Conservation (phyloP, 306 rosid genomes). For the Argentina anserina region DNA sequence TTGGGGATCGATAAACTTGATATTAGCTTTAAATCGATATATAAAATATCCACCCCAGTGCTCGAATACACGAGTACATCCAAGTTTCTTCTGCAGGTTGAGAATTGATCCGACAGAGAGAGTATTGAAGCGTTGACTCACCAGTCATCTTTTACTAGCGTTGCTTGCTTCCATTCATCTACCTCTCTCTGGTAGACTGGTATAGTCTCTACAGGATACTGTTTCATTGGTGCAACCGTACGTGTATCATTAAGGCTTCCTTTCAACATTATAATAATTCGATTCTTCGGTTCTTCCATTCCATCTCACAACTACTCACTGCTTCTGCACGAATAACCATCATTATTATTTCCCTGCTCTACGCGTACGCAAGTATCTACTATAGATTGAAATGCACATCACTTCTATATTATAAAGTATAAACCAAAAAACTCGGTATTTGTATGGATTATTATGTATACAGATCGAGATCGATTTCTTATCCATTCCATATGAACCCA, state of each 20-base stretch:
- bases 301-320: slow-evolving; percentile 2
- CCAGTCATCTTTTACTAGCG: background rate
- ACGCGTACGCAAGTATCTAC: background rate
- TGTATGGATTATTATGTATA: background rate
- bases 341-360: background rate
- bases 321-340: background rate
- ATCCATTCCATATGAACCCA: background rate
- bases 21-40: too few species aligned
- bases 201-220: too few species aligned
- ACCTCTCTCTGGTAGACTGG: background rate
- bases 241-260: background rate
- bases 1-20: too few species aligned
- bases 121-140: slow-evolving; percentile 1
- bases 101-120: background rate
- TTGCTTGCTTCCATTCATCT: background rate
- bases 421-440: background rate
- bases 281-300: background rate
- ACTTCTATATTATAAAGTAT: background rate
- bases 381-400: background rate
- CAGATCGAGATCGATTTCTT: background rate
- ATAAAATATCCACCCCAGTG: background rate
- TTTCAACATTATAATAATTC: background rate
- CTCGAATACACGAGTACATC: background rate
- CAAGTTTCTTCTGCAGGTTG: background rate
- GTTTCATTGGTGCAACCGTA: background rate